Evolutionary conservation across 1,139 yeast species (phyloP).

Genomic region (Hyphopichia khmerensis): DNA sequence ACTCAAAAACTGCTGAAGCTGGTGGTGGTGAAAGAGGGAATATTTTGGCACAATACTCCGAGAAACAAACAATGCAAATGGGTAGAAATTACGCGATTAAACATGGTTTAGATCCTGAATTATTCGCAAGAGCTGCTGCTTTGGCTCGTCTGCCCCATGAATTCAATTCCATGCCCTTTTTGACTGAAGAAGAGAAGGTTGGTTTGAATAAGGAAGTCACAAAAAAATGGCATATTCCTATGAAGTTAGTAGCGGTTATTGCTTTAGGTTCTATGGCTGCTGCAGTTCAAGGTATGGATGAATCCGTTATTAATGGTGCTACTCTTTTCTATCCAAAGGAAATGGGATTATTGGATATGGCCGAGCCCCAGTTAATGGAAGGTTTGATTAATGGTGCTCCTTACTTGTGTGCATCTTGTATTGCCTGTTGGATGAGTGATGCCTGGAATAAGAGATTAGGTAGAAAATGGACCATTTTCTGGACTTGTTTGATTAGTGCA

Average conservation of each 20-base stretch:
- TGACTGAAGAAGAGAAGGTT: slow-evolving; percentile 58
- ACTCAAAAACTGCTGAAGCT: slow-evolving; percentile 19
- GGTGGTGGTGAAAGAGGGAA: slow-evolving; percentile 45
- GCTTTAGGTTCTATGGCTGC: slow-evolving; percentile 80
- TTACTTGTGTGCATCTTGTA: slow-evolving; percentile 61
- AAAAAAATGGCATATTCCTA: slow-evolving; percentile 66
- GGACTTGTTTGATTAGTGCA: slow-evolving; percentile 19
- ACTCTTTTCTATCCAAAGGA: slow-evolving; percentile 56
- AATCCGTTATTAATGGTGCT: slow-evolving; percentile 76
- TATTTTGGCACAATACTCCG: slow-evolving; percentile 61
- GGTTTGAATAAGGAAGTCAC: slow-evolving; percentile 57
- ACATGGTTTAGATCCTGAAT: slow-evolving; percentile 61
- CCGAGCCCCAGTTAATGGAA: slow-evolving; percentile 55
- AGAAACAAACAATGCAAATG: slow-evolving; percentile 66
- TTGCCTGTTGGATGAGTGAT: slow-evolving; percentile 68
- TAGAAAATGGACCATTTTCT: slow-evolving; percentile 20
- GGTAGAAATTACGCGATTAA: slow-evolving; percentile 68
- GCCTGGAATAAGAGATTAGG: slow-evolving; percentile 42
- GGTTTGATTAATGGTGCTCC: slow-evolving; percentile 76
- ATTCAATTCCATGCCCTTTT: slow-evolving; percentile 56
- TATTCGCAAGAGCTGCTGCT: slow-evolving; percentile 74
- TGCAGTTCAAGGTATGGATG: slow-evolving; percentile 83
- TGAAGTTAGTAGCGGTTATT: slow-evolving; percentile 58
- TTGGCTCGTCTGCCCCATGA: slow-evolving; percentile 66
- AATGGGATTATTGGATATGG: slow-evolving; percentile 44